A percentile compares a stretch with the other conserved stretches of the same genome.
phyloP scores from a whole-genome alignment of 495 filamentous ascomycete species.

The Tetracladium setigerum region DNA sequence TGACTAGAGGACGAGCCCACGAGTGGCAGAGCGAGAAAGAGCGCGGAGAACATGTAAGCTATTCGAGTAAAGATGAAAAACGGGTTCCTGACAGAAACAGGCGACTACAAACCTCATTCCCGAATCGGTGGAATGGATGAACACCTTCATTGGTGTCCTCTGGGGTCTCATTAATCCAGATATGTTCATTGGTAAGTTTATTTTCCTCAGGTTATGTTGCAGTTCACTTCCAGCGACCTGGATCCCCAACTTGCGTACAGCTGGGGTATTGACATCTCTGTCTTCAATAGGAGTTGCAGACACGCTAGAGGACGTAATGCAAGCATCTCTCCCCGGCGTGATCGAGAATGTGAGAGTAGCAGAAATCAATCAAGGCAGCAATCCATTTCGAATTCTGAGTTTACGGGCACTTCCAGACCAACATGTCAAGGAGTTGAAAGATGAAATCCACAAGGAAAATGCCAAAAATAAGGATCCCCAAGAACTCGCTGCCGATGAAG shows the following conservation, averaged over 20 bases:
- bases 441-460: constrained; percentile 67
- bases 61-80: constrained; percentile 16
- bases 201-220: no score
- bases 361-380: constrained; percentile 88
- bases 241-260: no score
- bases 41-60: constrained; percentile 64
- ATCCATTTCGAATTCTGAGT: constrained; percentile 84
- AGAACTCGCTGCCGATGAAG: constrained; percentile 81
- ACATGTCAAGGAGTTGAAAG: constrained; percentile 73
- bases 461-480: constrained; percentile 76
- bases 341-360: constrained; percentile 95
- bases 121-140: constrained; percentile 94
- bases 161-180: constrained; percentile 92
- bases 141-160: constrained; percentile 68
- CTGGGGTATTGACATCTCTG: background rate
- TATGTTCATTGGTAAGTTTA: constrained; percentile 54
- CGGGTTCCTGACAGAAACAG: constrained; percentile 30
- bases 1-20: constrained; percentile 68
- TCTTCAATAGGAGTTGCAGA: constrained; percentile 46
- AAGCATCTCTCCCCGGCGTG: constrained; percentile 79
- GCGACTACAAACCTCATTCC: constrained; percentile 78
- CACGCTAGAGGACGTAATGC: constrained; percentile 88
- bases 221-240: constrained; percentile 23
- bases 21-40: constrained; percentile 87
- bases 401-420: constrained; percentile 78